Evolutionary conservation across 169 alveolate species (phyloP).

Genomic region (Besnoitia besnoiti): DNA sequence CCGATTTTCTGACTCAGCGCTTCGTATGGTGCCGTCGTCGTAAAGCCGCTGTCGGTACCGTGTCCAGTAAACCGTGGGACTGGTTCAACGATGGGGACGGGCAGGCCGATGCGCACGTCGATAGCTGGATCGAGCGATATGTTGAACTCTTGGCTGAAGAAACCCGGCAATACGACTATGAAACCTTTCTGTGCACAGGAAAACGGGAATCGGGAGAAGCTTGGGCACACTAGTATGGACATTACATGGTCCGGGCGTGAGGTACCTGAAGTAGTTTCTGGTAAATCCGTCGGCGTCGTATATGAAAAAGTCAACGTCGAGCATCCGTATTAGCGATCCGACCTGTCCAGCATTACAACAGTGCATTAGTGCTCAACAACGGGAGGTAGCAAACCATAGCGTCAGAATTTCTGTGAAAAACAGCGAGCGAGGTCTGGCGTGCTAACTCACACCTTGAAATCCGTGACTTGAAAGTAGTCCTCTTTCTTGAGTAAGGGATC

Average conservation of each 20-base stretch:
- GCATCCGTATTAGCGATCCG: conserved; percentile 11
- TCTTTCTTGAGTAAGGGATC: conserved; percentile 5
- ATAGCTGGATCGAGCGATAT: conserved; percentile 49
- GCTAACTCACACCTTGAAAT: conserved; percentile 23
- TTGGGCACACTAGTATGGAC: not conserved
- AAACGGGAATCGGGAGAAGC: not conserved
- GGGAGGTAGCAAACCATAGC: not conserved
- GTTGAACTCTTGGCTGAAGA: conserved; percentile 74
- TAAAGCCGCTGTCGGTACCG: conserved; percentile 86
- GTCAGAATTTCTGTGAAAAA: not conserved
- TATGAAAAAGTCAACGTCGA: conserved; percentile 75
- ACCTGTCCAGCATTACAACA: not conserved
- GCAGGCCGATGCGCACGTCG: conserved; percentile 1
- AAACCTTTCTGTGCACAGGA: too few species aligned
- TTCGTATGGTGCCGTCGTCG: conserved; percentile 78
- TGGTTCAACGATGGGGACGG: conserved; percentile 69
- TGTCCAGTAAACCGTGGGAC: conserved; percentile 86
- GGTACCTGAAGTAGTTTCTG: conserved; percentile 57
- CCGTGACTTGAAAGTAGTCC: not conserved
- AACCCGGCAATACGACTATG: not conserved
- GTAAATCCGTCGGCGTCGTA: conserved; percentile 86
- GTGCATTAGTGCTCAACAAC: not conserved
- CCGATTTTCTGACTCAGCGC: conserved; percentile 81
- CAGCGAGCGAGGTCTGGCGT: not conserved
- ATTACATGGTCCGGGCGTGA: not conserved